phyloP scores from a whole-genome alignment of 2,329 filamentous ascomycete genomes.

The Colletotrichum sp. region DNA sequence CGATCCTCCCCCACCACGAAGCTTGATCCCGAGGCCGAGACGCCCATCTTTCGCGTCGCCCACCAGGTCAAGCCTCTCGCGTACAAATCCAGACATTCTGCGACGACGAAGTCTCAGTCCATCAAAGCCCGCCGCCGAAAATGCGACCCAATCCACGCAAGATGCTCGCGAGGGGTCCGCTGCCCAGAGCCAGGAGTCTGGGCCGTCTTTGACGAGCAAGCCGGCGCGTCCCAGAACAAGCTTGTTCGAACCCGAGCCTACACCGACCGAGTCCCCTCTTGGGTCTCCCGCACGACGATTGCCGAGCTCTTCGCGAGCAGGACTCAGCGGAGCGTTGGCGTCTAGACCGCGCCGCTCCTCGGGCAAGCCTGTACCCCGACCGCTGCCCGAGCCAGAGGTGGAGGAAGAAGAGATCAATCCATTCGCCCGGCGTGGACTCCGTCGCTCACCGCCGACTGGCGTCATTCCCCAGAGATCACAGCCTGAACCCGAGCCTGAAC shows the following conservation, averaged over 20 bases:
- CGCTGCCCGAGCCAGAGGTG: constrained; percentile 51
- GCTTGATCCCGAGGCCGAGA: constrained; percentile 27
- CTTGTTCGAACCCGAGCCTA: neutral
- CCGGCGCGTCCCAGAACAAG: constrained; percentile 4
- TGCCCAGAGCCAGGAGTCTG: neutral
- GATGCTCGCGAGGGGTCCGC: neutral
- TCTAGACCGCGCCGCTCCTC: constrained; percentile 44
- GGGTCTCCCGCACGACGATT: constrained; percentile 28
- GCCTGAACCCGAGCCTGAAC: neutral
- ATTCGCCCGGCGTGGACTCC: constrained; percentile 40
- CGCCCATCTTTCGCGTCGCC: constrained; percentile 71
- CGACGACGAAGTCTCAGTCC: constrained; percentile 4
- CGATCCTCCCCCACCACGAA: constrained; percentile 27
- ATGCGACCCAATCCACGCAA: neutral
- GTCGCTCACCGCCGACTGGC: constrained; percentile 38
- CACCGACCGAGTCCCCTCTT: neutral
- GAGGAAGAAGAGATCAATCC: constrained; percentile 43
- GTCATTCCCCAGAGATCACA: neutral
- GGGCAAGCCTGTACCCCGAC: constrained; percentile 48
- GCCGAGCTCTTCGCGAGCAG: constrained; percentile 24
- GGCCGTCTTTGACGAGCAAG: neutral
- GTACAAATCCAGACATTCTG: constrained; percentile 65
- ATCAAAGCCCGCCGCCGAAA: constrained; percentile 23
- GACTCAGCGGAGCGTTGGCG: constrained; percentile 36
- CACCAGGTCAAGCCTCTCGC: constrained; percentile 67